phyloP scores from a whole-genome alignment of 2,329 filamentous ascomycete species.

The Fusarium globosum region DNA sequence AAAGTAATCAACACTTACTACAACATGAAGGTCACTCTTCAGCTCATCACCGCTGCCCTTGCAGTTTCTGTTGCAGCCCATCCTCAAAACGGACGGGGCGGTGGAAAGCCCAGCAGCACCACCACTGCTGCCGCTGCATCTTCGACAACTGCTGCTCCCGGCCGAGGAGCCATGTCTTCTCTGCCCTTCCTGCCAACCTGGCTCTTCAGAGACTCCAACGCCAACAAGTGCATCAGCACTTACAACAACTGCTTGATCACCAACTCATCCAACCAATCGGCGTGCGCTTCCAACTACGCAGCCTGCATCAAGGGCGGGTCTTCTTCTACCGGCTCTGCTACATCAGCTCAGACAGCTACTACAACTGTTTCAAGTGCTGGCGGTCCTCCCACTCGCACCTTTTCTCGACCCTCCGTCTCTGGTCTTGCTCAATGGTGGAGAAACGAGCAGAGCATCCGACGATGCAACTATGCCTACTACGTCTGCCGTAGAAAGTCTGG shows the following conservation, averaged over 20 bases:
- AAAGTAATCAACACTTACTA: neutral
- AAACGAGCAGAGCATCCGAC: neutral
- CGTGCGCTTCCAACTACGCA: slow-evolving; percentile 6
- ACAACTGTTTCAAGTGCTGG: neutral
- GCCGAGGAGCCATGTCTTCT: neutral
- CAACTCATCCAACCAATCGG: neutral
- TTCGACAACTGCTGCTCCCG: neutral
- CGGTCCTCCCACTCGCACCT: neutral
- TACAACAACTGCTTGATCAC: slow-evolving; percentile 11
- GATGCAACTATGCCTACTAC: slow-evolving; percentile 5
- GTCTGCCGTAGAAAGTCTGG: slow-evolving; percentile 6
- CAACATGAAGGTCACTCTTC: slow-evolving; percentile 17
- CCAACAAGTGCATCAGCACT: slow-evolving; percentile 16
- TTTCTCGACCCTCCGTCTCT: neutral
- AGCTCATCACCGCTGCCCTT: neutral
- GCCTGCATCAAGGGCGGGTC: neutral
- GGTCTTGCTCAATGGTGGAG: slow-evolving; percentile 5
- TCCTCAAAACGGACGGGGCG: neutral
- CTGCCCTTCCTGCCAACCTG: slow-evolving; percentile 12
- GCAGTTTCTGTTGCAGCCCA: slow-evolving; percentile 8
- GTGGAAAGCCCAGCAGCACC: neutral
- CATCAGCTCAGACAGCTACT: neutral
- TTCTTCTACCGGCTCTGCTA: neutral
- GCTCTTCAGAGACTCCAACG: neutral
- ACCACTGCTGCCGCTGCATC: neutral